Conservation (phyloP, 2,329 filamentous ascomycete genomes). For the Sarocladium oryzae region DNA sequence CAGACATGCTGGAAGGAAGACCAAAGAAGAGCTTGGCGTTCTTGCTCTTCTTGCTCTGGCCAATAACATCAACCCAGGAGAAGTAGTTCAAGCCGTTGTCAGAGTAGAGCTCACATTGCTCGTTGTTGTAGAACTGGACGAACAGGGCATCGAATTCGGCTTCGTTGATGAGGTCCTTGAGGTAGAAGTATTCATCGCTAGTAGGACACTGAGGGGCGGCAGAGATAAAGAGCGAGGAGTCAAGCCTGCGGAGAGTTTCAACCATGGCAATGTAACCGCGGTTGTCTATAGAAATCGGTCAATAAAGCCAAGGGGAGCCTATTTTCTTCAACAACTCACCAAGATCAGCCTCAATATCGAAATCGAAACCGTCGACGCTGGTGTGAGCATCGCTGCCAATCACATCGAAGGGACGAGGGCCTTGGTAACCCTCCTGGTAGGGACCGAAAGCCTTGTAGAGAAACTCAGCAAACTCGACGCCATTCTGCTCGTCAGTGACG, state of each 20-base stretch:
- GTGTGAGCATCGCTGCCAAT: constrained; percentile 17
- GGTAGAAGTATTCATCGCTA: constrained; percentile 19
- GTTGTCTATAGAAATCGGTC: constrained; percentile 23
- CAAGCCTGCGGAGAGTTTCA: constrained; percentile 26
- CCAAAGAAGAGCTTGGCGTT: constrained; percentile 40
- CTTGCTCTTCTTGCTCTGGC: constrained; percentile 27
- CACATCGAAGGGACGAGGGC: constrained; percentile 33
- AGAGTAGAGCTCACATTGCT: constrained; percentile 27
- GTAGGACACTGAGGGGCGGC: constrained; percentile 39
- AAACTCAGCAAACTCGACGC: constrained; percentile 30
- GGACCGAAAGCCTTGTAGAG: constrained; percentile 33
- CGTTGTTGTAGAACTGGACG: constrained; percentile 45
- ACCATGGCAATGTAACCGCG: constrained; percentile 32
- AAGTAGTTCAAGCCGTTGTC: constrained; percentile 36
- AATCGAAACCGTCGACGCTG: constrained; percentile 35
- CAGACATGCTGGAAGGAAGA: constrained; percentile 26
- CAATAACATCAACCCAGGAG: constrained; percentile 31
- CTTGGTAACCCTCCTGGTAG: constrained; percentile 21
- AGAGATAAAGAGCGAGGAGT: constrained; percentile 29
- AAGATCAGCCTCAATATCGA: constrained; percentile 31
- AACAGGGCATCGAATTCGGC: constrained; percentile 36
- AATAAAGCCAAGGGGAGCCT: neutral
- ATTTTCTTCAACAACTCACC: constrained; percentile 18
- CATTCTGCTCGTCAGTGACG: constrained; percentile 24
- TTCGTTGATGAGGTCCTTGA: constrained; percentile 32